These are phyloP conservation scores for Yarrowia porcina DNA, from an alignment of 805 yeast genomes.

Conservation along the genomic window DNA sequence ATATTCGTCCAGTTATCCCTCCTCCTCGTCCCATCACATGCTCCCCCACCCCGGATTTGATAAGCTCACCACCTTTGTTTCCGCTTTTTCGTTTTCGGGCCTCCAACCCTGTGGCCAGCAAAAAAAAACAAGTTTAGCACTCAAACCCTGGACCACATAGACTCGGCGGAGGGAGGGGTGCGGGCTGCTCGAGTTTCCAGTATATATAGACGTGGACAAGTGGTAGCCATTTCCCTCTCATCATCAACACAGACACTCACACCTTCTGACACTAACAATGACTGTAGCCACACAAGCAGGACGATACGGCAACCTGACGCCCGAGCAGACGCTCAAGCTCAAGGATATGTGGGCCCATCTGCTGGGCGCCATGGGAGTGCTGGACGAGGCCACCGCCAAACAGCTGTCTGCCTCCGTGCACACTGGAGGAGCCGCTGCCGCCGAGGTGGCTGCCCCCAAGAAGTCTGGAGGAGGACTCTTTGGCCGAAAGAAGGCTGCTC, in stretches of 20 bases:
- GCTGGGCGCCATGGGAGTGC: constrained; percentile 32
- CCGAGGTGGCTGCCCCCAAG: constrained; percentile 33
- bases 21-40: constrained; percentile 3
- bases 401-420: constrained; percentile 29
- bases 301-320: constrained; percentile 40
- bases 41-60: constrained; percentile 21
- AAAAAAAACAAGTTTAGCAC: neutral
- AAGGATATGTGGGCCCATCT: constrained; percentile 42
- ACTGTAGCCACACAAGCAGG: constrained; percentile 35
- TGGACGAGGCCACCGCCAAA: constrained; percentile 31
- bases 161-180: neutral
- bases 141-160: neutral
- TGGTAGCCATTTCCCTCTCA: too few species aligned
- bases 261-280: neutral
- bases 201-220: neutral
- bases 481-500: constrained; percentile 30
- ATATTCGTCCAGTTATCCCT: neutral
- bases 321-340: constrained; percentile 40
- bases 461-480: constrained; percentile 34
- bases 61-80: neutral
- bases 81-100: neutral
- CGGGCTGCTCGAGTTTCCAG: neutral
- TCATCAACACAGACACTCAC: neutral
- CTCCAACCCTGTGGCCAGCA: neutral
- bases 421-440: constrained; percentile 23